These are phyloP conservation scores for Podochytrium sp. DNA, from an alignment of 192 early-diverging fungal genomes.

Conservation along the genomic window DNA sequence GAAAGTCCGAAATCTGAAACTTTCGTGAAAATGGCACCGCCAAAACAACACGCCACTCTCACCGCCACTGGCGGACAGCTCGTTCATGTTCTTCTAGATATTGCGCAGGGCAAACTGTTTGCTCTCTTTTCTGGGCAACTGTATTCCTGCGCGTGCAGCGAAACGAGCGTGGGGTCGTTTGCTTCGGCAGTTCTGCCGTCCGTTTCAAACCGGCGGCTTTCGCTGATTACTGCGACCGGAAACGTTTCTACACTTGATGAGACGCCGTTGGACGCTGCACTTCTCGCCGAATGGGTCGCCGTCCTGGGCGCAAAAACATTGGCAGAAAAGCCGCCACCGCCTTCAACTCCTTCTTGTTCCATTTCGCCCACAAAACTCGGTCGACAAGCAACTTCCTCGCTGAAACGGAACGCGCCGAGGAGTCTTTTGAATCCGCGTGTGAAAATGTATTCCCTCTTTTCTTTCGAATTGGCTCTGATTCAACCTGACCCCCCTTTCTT, in stretches of 20 bases:
- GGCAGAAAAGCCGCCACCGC: not conserved
- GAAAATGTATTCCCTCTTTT: conserved; percentile 2
- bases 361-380: not conserved
- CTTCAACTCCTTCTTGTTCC: not conserved
- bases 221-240: not conserved
- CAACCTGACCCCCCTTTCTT: not conserved
- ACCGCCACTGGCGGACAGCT: too few species aligned
- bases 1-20: too few species aligned
- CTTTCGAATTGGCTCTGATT: not conserved
- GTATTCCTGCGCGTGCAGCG: too few species aligned
- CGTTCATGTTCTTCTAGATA: too few species aligned
- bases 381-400: not conserved
- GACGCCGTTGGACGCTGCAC: not conserved
- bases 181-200: too few species aligned
- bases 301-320: not conserved
- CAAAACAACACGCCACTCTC: too few species aligned
- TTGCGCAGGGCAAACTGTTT: too few species aligned
- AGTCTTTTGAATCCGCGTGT: not conserved
- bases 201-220: not conserved
- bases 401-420: not conserved
- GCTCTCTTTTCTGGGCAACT: too few species aligned
- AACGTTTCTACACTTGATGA: not conserved
- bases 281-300: not conserved
- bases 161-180: too few species aligned
- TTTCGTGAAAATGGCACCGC: too few species aligned